These are phyloP conservation scores for Pichia sp. DNA, from an alignment of 1,139 yeast species.

Conservation along the genomic window DNA sequence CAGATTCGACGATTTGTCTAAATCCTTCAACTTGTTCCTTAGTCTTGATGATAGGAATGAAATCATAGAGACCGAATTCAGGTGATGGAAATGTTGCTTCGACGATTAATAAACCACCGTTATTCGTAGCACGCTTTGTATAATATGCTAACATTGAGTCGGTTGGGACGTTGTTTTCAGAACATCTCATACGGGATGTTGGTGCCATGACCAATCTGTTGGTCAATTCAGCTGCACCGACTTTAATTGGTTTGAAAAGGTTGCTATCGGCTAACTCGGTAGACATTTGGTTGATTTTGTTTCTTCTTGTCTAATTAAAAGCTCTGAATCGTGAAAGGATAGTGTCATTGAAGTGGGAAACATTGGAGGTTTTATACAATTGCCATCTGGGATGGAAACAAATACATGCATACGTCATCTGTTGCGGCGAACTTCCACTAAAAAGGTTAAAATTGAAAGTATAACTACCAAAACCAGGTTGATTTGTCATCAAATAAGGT, in stretches of 20 bases:
- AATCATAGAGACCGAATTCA: constrained; percentile 43
- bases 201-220: constrained; percentile 55
- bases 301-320: no score
- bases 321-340: no score
- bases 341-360: no score
- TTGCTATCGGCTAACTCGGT: constrained; percentile 37
- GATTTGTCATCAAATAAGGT: no score
- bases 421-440: no score
- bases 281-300: no score
- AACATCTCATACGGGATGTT: constrained; percentile 51
- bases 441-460: no score
- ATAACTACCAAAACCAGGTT: no score
- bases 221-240: constrained; percentile 39
- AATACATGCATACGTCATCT: no score
- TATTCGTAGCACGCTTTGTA: constrained; percentile 46
- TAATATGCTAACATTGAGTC: constrained; percentile 51
- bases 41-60: constrained; percentile 50
- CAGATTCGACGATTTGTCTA: constrained; percentile 51
- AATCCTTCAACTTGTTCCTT: constrained; percentile 49
- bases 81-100: constrained; percentile 53
- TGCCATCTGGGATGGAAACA: no score
- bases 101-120: constrained; percentile 54
- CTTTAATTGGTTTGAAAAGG: constrained; percentile 47
- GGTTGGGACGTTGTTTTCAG: constrained; percentile 41
- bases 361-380: no score